Evolutionary conservation across 805 yeast species (phyloP), one percentile per base, ranked within the genome.

Genomic region (Tetrapisispora arboricola): DNA sequence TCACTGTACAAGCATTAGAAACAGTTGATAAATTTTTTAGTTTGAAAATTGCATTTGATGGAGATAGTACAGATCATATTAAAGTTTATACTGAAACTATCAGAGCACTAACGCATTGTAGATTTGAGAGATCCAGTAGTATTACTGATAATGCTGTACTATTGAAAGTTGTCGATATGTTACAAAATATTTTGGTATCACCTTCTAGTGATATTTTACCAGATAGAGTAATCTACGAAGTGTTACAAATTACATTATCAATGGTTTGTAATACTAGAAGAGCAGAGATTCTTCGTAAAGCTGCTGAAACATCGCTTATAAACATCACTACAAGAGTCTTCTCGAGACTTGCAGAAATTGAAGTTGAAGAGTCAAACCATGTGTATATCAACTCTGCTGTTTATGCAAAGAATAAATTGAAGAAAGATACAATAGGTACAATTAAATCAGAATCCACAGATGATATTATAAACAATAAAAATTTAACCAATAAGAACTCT

Each of bases 121-220:
- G 95, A 35, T 92, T 92, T 58, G 96, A 92, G 66, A 95, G 95
- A 2, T 82, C 92, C 0, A 96, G 88, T 56, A 94, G 86, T 58
- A 73, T 81, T 27, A 81, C 85, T 32, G 97, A 92, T 63, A 98
- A 92, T 58, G 84, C 94, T 0, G 90, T 92, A 3, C 66, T 92
- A 35, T 70, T 90, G 39, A 84, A 84, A 54, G 94, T 92, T 17
- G 73, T 92, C 46, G 69, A 81, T 33, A 66, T 90, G 20, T 67
- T 90, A 50, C 90, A 86, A 49, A 59, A 64, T 18, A 70, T 88
- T 13, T 70, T 87, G 13, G 67, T 71, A 17, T 76, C 88, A n/a
- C 71, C 72, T 1, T 65, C 79, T 34, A 81, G 90, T 19, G 70
- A 68, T 21, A 54, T 75, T n/a, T 64, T 90, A 32, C 76, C 90